Evolutionary conservation across 176 grass and related monocot species (phyloP), one percentile per base, ranked within the genome.

Genomic region (Neostapfia colusana): DNA sequence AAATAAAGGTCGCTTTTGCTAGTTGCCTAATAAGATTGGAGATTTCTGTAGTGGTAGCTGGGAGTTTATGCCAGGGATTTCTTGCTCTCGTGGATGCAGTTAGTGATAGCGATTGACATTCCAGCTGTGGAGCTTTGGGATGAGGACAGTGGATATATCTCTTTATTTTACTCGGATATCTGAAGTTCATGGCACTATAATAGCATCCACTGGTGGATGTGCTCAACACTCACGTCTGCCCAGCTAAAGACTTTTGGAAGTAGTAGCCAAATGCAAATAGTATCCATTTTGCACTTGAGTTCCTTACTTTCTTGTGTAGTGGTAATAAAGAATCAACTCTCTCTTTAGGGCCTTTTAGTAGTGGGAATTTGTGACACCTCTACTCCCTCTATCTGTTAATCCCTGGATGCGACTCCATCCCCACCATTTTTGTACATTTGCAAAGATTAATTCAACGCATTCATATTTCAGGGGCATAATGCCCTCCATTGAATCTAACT

Each of bases 221-320:
- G 27, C 62, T 51, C 42, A 60, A n/a, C 68, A 46, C 3, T 24
- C 10, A n/a, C 7, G 16, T 27, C 44, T 78, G 11, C 53, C 43
- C 56, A 84, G 43, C 74, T 78, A 54, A 42, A 13, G 41, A 23
- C 49, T 39, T 26, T 65, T 79, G 48, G 20, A 65, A 57, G 36
- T 72, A 44, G 27, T 57, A 73, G 44, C 36, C 14, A 25, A 10
- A 56, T 79, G n/a, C n/a, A n/a, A n/a, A n/a, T n/a, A 42, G 25
- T 63, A 70, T 21, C 11, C 13, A 61, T 77, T 54, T 27, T 11
- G 21, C 41, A 39, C 16, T 11, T 6, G 8, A 49, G 10, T 51
- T 77, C 20, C 11, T 59, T 14, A 27, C 56, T 59, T 59, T 59
- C 4, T 72, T 25, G 15, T 26, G 60, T 61, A 24, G 21, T 77